phyloP scores from a whole-genome alignment of 306 rosid genomes.

The Cicer yamashitae region DNA sequence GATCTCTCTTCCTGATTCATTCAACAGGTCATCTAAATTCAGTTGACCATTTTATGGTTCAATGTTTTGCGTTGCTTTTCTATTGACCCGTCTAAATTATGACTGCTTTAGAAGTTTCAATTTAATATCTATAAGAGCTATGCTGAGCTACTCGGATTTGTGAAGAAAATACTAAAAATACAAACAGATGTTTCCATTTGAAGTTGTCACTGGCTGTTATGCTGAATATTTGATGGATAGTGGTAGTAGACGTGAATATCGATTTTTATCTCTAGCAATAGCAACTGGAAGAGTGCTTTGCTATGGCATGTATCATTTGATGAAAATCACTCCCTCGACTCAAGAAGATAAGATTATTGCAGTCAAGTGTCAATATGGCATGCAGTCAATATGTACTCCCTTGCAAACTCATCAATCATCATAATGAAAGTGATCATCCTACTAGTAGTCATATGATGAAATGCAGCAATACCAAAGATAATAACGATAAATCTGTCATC shows the following conservation, averaged over 20 bases:
- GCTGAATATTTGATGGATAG: background rate
- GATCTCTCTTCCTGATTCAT: slow-evolving; percentile 12
- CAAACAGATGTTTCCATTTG: background rate
- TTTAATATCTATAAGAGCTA: background rate
- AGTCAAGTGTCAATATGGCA: background rate
- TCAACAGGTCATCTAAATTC: background rate
- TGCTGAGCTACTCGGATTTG: background rate
- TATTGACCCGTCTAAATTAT: background rate
- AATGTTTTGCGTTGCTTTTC: slow-evolving; percentile 13
- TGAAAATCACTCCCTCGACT: background rate
- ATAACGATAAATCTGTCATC: too few species aligned
- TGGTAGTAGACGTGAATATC: background rate
- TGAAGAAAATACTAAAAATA: background rate
- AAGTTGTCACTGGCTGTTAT: background rate
- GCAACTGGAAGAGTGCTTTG: background rate
- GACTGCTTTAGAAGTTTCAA: background rate
- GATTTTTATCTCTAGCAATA: background rate
- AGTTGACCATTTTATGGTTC: background rate
- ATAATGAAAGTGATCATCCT: too few species aligned
- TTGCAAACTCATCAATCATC: too few species aligned
- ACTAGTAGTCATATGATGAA: too few species aligned
- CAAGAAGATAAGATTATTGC: background rate
- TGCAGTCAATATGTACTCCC: too few species aligned
- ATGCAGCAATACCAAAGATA: too few species aligned
- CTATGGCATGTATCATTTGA: background rate